Base-by-base conservation (phyloP, 257 asterid genomes). In the Verbascum thapsus region DNA sequence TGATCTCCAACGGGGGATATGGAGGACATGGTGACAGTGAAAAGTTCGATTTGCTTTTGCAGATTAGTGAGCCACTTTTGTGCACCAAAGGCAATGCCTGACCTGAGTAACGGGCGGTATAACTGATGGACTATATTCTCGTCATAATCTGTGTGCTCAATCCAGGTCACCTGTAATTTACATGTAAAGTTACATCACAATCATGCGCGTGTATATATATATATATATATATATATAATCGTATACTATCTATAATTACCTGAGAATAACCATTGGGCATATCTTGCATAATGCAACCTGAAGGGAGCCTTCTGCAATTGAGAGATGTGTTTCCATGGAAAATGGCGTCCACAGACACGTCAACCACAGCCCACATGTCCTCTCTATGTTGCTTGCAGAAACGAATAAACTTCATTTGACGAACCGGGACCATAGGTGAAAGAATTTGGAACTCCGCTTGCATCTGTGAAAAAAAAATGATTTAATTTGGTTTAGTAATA, bases 311-410 rank as follows among this genome's bases (percentile, higher is more conserved):
- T 72, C 92, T 76, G 79, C 87, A 88, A 52, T 51, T 76, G 7
- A 58, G 57, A 54, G 62, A 30, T 10, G 68, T 20, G 7, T 69
- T 76, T 44, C 77, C 81, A 47, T 77, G 88, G 61, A 74, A 74
- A 9, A 76, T 53, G 53, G 72, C 1, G 30, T 88, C 94, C 18
- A 83, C 79, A 15, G 98, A 88, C 56, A 88, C 81, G 50, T 91
- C 98, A 64, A 91, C 98, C 34, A 91, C 90, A 16, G 80, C 92
- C 98, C 98, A 91, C 42, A 58, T 68, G 54, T 84, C 91, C 26
- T 81, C 91, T 17, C 82, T 75, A 7, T 81, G 90, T 71, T 88
- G 92, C 83, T 88, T 88, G 79, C 95, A 86, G 76, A 83, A 88
- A 26, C 98, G 91, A 45, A 91, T 67, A 79, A 86, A 88, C 69